phyloP scores from a whole-genome alignment of 1,284 basidiomycete genomes.

The Irpex lacteus region DNA sequence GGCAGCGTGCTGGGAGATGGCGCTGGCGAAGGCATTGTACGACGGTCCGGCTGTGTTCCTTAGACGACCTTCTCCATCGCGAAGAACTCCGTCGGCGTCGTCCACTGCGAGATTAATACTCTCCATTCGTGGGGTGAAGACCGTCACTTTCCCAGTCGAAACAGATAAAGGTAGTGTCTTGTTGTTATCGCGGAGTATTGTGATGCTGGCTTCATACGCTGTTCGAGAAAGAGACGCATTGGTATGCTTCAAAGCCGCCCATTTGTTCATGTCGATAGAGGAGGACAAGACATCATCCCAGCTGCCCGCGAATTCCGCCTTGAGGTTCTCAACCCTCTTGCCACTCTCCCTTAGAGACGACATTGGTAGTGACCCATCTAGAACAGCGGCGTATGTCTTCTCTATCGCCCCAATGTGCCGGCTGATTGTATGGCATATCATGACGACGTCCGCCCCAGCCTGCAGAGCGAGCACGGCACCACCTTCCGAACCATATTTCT shows the following conservation, averaged over 20 bases:
- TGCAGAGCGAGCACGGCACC: constrained; percentile 53
- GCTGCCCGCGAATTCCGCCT: constrained; percentile 44
- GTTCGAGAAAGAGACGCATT: constrained; percentile 41
- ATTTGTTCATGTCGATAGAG: constrained; percentile 27
- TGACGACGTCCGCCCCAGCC: constrained; percentile 66
- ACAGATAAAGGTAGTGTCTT: constrained; percentile 34
- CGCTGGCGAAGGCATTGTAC: constrained; percentile 46
- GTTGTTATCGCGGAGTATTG: constrained; percentile 41
- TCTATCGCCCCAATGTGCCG: constrained; percentile 53
- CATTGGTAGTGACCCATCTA: constrained; percentile 37
- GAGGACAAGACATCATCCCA: constrained; percentile 40
- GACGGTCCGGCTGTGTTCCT: constrained; percentile 57
- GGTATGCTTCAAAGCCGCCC: constrained; percentile 35
- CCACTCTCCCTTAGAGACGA: constrained; percentile 41
- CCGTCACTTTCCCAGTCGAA: constrained; percentile 29
- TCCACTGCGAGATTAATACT: constrained; percentile 62
- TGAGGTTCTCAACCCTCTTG: constrained; percentile 45
- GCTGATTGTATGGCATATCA: constrained; percentile 64
- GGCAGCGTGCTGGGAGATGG: constrained; percentile 32
- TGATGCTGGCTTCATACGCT: constrained; percentile 46
- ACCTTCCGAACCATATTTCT: constrained; percentile 47
- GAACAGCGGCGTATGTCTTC: constrained; percentile 46
- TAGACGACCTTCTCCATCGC: constrained; percentile 40
- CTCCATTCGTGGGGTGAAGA: constrained; percentile 57
- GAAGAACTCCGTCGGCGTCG: constrained; percentile 45